These are phyloP conservation scores for Fusarium miscanthi DNA, from an alignment of 2,329 filamentous ascomycete genomes.

Conservation along the genomic window DNA sequence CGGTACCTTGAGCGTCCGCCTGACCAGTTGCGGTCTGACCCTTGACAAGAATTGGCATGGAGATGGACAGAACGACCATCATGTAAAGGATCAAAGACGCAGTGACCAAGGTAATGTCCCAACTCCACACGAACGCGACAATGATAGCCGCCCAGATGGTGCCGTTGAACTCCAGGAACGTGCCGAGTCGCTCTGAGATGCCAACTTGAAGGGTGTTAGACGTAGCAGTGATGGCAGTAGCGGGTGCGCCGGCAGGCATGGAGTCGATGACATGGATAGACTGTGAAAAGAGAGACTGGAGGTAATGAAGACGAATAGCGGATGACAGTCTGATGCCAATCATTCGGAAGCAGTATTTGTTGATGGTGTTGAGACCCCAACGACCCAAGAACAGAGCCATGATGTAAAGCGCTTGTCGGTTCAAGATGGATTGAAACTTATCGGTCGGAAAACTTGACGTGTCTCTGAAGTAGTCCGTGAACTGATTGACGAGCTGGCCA, in stretches of 20 bases:
- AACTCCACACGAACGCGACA: conserved; percentile 64
- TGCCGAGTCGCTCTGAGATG: conserved; percentile 63
- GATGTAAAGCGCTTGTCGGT: conserved; percentile 43
- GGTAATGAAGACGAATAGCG: conserved; percentile 61
- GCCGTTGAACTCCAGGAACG: conserved; percentile 54
- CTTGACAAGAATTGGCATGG: conserved; percentile 38
- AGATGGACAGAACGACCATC: conserved; percentile 45
- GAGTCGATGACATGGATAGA: conserved; percentile 62
- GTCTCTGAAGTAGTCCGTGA: conserved; percentile 43
- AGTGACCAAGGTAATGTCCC: conserved; percentile 63
- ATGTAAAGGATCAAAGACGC: conserved; percentile 60
- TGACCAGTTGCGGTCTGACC: conserved; percentile 29
- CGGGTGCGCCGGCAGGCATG: conserved; percentile 61
- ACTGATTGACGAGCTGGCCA: conserved; percentile 46
- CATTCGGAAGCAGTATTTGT: conserved; percentile 55
- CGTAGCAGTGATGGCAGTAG: conserved; percentile 63
- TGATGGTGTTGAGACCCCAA: conserved; percentile 40
- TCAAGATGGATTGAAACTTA: conserved; percentile 21
- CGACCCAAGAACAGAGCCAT: conserved; percentile 41
- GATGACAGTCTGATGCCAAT: conserved; percentile 63
- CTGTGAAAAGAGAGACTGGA: conserved; percentile 61
- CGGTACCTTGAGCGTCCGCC: conserved; percentile 51
- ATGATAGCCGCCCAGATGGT: conserved; percentile 49
- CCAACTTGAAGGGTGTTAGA: conserved; percentile 65
- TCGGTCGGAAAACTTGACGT: conserved; percentile 25